phyloP scores from a whole-genome alignment of 805 yeast genomes.

The Kodamaea nitidulidarum region DNA sequence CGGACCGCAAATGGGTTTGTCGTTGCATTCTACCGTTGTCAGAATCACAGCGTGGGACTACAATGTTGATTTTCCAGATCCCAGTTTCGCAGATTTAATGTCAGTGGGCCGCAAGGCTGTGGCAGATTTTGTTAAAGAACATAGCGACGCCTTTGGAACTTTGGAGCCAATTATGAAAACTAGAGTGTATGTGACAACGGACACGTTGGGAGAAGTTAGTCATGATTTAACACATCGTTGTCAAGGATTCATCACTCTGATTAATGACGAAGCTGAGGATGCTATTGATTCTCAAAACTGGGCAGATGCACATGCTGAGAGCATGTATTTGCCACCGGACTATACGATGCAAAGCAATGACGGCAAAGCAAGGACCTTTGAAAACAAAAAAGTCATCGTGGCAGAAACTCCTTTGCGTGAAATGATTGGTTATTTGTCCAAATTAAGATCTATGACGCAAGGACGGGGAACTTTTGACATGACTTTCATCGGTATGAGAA shows the following conservation, averaged over 20 bases:
- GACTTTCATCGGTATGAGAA: conserved; percentile 71
- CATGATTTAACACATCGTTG: conserved; percentile 81
- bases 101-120: conserved; percentile 41
- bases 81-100: conserved; percentile 33
- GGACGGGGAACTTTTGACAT: conserved; percentile 84
- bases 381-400: conserved; percentile 52
- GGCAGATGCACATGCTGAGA: conserved; percentile 55
- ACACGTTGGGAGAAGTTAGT: conserved; percentile 74
- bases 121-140: conserved; percentile 19
- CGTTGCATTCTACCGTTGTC: conserved; percentile 59
- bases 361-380: conserved; percentile 15
- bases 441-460: conserved; percentile 76
- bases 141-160: conserved; percentile 40
- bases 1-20: conserved; percentile 54
- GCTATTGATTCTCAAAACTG: conserved; percentile 37
- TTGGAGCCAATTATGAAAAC: conserved; percentile 89
- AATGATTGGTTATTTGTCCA: conserved; percentile 84
- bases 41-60: conserved; percentile 49
- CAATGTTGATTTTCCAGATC: conserved; percentile 42
- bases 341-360: conserved; percentile 45
- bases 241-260: conserved; percentile 65
- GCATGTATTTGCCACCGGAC: conserved; percentile 73
- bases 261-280: conserved; percentile 58
- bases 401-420: conserved; percentile 84
- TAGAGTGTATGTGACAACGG: conserved; percentile 60